Base-by-base conservation (phyloP, 2,329 filamentous ascomycete species). In the Ascochyta clinopodiicola region DNA sequence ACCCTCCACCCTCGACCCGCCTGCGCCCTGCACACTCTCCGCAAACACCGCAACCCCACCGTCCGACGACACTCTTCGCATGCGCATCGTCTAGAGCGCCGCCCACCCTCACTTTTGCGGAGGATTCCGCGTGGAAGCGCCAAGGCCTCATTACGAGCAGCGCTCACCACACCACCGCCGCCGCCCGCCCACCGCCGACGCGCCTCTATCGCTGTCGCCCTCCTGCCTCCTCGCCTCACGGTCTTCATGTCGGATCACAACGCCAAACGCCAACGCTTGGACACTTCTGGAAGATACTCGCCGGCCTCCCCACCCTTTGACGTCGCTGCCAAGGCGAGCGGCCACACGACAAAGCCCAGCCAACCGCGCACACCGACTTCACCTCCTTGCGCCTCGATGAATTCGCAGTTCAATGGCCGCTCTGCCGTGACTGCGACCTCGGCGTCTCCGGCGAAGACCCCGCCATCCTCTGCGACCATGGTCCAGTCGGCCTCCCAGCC, bases 281-380 rank as follows among this genome's bases (percentile, higher is more conserved):
- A 67, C 60, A 66, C 64, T 56, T 70, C 68, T 52, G 75, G 74
- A 62, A 71, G 77, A 47, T 81, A 78, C 66, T 80, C 77, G 44
- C 79, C 79, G 52, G 77, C 76, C 48, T 78, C 75, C 50, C 78
- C 78, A 52, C 71, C 76, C 46, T 75, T 75, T 69, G 71, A 75
- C 71, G 66, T 72, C 56, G 68, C 67, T 62, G 71, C 70, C 66
- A 74, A 73, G 71, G 59, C 70, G 51, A 69, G 60, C 69, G 56
- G 63, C 63, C 65, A 66, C 44, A 68, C 77, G 61, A 75, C 75
- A 73, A 78, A 79, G 70, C 67, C 70, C 67, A 73, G 75, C 59
- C 73, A 77, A 46, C 79, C 79, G 43, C 78, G 80, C 63, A 81
- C 79, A 9, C 80, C 79, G 49, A 80, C 79, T 34, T 80, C 78